Percentiles rank a stretch among this genome's conserved stretches.
These are phyloP conservation scores for Penicillium crystallinum DNA, from an alignment of 495 filamentous ascomycete species.

Conservation along the genomic window DNA sequence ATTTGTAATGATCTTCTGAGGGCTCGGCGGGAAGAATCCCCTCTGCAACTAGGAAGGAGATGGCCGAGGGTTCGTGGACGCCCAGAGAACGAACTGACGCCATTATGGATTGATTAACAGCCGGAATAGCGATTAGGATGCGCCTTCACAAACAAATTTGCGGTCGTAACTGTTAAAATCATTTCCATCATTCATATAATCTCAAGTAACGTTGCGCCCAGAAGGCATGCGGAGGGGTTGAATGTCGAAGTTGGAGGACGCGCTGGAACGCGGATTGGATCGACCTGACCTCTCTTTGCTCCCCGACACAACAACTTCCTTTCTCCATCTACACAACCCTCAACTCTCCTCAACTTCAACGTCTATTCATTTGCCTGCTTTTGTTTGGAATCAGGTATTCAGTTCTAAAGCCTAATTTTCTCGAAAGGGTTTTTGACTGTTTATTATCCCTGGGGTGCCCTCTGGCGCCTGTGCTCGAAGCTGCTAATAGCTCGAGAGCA, in stretches of 20 bases:
- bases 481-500: constrained; percentile 7
- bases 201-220: constrained; percentile 1
- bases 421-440: neutral
- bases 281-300: constrained; percentile 8
- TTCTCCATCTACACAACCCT: constrained; percentile 12
- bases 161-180: constrained; percentile 8
- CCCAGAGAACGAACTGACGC: constrained; percentile 83
- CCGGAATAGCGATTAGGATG: constrained; percentile 13
- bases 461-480: constrained; percentile 19
- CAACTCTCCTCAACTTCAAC: constrained; percentile 4
- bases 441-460: constrained; percentile 12
- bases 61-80: constrained; percentile 75
- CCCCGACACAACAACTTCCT: constrained; percentile 27
- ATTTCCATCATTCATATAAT: constrained; percentile 13
- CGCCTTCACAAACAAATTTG: constrained; percentile 20
- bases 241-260: constrained; percentile 17
- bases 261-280: constrained; percentile 28
- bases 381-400: neutral
- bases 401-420: neutral
- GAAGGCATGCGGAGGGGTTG: constrained; percentile 15
- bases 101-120: constrained; percentile 52
- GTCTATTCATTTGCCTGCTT: neutral
- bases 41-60: constrained; percentile 80
- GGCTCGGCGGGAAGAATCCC: constrained; percentile 68
- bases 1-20: constrained; percentile 61